Evolutionary conservation across 169 alveolate genomes (phyloP).

Genomic region (Babesia gibsoni): DNA sequence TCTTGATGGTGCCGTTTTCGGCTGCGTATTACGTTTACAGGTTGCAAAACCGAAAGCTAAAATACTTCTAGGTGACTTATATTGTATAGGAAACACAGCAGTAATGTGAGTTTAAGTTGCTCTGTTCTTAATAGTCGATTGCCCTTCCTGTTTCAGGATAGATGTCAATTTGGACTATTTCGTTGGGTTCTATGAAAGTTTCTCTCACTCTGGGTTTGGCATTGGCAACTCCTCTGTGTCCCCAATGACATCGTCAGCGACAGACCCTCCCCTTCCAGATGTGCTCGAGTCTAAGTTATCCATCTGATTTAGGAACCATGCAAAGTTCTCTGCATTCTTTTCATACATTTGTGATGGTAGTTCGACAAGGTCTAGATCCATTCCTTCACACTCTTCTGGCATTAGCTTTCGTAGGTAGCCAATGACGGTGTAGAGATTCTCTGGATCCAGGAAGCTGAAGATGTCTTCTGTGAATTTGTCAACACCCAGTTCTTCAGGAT

Average conservation of each 20-base stretch:
- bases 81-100: too few species aligned
- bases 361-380: not conserved
- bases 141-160: too few species aligned
- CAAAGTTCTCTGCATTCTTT: constrained; percentile 41
- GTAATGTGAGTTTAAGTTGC: too few species aligned
- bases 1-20: constrained; percentile 27
- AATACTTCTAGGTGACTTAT: not conserved
- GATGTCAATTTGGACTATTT: too few species aligned
- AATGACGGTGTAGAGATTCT: constrained; percentile 20
- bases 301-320: constrained; percentile 48
- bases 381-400: constrained; percentile 42
- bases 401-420: constrained; percentile 38
- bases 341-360: constrained; percentile 8
- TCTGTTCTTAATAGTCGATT: too few species aligned
- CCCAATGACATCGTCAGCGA: not conserved
- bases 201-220: too few species aligned
- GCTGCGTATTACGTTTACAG: constrained; percentile 14
- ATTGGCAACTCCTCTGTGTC: too few species aligned
- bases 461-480: constrained; percentile 10
- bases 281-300: not conserved
- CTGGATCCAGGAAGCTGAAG: constrained; percentile 23
- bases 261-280: not conserved
- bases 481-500: not conserved
- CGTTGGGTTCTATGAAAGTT: too few species aligned
- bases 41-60: constrained; percentile 8